Percentiles rank a stretch among this genome's conserved stretches.
These are phyloP conservation scores for Haplosporangium sp. DNA, from an alignment of 371 early-diverging fungal genomes.

Conservation along the genomic window DNA sequence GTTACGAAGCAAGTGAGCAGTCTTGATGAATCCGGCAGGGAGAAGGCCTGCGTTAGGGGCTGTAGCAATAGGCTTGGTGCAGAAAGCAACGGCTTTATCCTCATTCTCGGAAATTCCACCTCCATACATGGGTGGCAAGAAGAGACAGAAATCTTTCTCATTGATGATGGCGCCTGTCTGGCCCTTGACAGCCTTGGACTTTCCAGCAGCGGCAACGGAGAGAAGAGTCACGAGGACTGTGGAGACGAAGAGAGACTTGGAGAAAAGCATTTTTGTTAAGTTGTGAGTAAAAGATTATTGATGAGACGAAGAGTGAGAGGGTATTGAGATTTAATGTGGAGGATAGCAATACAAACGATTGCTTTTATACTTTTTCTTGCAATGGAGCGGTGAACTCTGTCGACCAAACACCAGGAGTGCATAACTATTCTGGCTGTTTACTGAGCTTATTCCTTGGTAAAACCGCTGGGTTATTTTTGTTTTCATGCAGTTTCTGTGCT, in stretches of 20 bases:
- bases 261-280: conserved; percentile 17
- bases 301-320: not conserved
- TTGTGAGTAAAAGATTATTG: not conserved
- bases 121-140: conserved; percentile 63
- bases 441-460: not conserved
- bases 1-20: conserved; percentile 61
- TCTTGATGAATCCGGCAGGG: conserved; percentile 63
- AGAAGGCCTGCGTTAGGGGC: conserved; percentile 59
- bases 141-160: conserved; percentile 62
- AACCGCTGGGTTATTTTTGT: not conserved
- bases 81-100: conserved; percentile 61
- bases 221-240: conserved; percentile 13
- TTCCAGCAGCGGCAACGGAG: conserved; percentile 16
- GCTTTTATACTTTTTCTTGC: not conserved
- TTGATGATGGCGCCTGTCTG: conserved; percentile 56
- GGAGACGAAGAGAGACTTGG: conserved; percentile 20
- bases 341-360: not conserved
- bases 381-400: not conserved
- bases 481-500: conserved; percentile 1
- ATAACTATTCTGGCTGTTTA: not conserved
- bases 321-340: not conserved
- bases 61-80: conserved; percentile 58
- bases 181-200: conserved; percentile 13
- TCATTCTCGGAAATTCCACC: conserved; percentile 63
- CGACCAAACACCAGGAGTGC: too few species aligned